Conservation (phyloP, 495 filamentous ascomycete species). For the Penicillium robsamsonii region DNA sequence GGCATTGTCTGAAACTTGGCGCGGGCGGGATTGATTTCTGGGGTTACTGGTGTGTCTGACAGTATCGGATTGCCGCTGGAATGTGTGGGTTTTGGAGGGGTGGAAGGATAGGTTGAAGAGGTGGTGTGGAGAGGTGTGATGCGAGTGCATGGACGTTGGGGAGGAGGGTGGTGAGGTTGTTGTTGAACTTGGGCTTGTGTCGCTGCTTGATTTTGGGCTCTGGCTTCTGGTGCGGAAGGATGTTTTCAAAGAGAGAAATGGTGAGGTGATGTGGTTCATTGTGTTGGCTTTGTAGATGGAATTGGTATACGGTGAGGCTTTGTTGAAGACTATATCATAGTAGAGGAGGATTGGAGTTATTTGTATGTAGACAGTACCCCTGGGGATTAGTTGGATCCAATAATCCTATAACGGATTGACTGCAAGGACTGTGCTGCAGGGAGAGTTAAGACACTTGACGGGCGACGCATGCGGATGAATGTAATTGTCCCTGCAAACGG, state of each 20-base stretch:
- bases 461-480: slow-evolving; percentile 24
- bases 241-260: slow-evolving; percentile 19
- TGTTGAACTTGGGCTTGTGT: slow-evolving; percentile 21
- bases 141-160: slow-evolving; percentile 16
- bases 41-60: not conserved
- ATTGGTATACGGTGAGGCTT: not conserved
- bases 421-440: slow-evolving; percentile 29
- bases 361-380: not conserved
- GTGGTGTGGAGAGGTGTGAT: slow-evolving; percentile 22
- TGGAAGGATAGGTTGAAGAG: slow-evolving; percentile 34
- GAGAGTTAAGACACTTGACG: slow-evolving; percentile 27
- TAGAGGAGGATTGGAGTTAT: slow-evolving; percentile 1
- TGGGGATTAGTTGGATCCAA: not conserved
- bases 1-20: slow-evolving; percentile 20
- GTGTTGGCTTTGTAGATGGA: not conserved
- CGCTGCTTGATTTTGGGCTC: slow-evolving; percentile 13
- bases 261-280: slow-evolving; percentile 23
- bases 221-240: slow-evolving; percentile 1
- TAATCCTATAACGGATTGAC: slow-evolving; percentile 14
- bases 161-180: slow-evolving; percentile 26
- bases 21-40: slow-evolving; percentile 25
- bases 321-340: not conserved
- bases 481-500: slow-evolving; percentile 20
- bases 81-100: slow-evolving; percentile 17
- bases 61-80: slow-evolving; percentile 20